A percentile compares a stretch with the other conserved stretches of the same genome.
phyloP scores from a whole-genome alignment of 306 rosid genomes.

The Acacia confusa region DNA sequence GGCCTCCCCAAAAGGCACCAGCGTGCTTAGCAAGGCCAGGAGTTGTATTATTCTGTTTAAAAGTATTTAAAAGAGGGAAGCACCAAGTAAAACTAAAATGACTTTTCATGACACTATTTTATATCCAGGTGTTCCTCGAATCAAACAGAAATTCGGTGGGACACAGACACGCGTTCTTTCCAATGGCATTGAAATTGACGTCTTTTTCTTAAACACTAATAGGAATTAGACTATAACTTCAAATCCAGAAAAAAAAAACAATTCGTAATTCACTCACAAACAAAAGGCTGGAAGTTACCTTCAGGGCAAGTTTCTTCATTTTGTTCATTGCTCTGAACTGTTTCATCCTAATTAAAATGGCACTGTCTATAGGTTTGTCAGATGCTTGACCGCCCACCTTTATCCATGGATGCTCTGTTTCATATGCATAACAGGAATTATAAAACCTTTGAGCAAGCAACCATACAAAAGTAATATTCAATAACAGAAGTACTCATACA shows the following conservation, averaged over 20 bases:
- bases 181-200: neutral
- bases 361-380: conserved; percentile 77
- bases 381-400: conserved; percentile 67
- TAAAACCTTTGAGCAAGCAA: conserved; percentile 21
- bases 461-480: neutral
- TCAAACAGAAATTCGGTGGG: neutral
- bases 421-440: conserved; percentile 29
- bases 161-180: neutral
- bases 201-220: neutral
- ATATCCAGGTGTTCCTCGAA: neutral
- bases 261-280: neutral
- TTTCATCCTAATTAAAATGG: conserved; percentile 83
- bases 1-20: conserved; percentile 93
- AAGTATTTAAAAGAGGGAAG: no score
- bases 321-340: conserved; percentile 98
- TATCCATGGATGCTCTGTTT: conserved; percentile 89
- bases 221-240: neutral
- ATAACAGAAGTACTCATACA: neutral
- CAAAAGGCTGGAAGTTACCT: conserved; percentile 45
- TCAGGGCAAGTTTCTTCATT: conserved; percentile 74
- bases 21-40: conserved; percentile 76
- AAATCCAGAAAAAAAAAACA: neutral
- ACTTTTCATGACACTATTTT: neutral
- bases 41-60: no score
- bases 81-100: neutral